Evolutionary conservation across 495 filamentous ascomycete genomes (phyloP).

Genomic region (Tuber melanosporum): DNA sequence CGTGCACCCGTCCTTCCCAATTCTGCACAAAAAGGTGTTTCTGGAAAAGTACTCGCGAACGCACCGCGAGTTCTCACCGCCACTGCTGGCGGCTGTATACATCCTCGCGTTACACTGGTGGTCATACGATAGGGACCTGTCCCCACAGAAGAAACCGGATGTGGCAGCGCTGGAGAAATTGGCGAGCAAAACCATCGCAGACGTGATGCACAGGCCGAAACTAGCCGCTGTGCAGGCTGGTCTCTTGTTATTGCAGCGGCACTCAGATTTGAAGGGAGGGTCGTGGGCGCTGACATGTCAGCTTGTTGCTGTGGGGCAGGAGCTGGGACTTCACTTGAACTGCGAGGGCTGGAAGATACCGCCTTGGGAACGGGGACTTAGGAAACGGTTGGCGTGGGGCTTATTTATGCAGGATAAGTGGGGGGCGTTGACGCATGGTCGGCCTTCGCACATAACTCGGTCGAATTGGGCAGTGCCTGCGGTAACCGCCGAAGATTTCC

Average conservation of each 20-base stretch:
- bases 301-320: constrained; percentile 69
- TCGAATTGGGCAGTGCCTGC: constrained; percentile 77
- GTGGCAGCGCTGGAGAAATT: constrained; percentile 67
- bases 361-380: constrained; percentile 72
- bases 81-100: constrained; percentile 82
- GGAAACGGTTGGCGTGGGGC: constrained; percentile 82
- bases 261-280: constrained; percentile 57
- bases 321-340: constrained; percentile 80
- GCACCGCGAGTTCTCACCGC: constrained; percentile 70
- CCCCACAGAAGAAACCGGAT: constrained; percentile 62
- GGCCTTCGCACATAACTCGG: constrained; percentile 73
- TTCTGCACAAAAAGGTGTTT: constrained; percentile 80
- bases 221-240: constrained; percentile 93
- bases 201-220: constrained; percentile 75
- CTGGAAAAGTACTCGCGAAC: constrained; percentile 74
- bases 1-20: constrained; percentile 84
- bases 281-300: constrained; percentile 83
- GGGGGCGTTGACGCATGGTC: constrained; percentile 77
- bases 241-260: constrained; percentile 77
- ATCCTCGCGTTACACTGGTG: constrained; percentile 87
- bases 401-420: constrained; percentile 93
- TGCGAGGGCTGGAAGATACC: constrained; percentile 85
- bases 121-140: constrained; percentile 62
- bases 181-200: constrained; percentile 63
- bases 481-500: constrained; percentile 63